phyloP scores from a whole-genome alignment of 495 filamentous ascomycete species.

The Podospora appendiculata region DNA sequence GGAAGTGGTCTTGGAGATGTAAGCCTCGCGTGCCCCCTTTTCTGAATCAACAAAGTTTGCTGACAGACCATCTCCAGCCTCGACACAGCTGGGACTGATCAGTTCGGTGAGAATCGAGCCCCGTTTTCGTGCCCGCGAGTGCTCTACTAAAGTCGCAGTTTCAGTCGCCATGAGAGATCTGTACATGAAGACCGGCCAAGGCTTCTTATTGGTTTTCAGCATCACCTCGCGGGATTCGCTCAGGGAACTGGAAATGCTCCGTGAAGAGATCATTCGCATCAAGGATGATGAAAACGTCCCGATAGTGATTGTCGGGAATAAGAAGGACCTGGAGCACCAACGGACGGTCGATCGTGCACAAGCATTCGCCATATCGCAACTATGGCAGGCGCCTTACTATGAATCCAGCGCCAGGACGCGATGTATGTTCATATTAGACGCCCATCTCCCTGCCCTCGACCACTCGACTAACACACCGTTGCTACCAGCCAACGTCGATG shows the following conservation, averaged over 20 bases:
- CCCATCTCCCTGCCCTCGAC: neutral
- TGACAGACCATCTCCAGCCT: constrained; percentile 46
- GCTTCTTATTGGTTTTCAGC: constrained; percentile 94
- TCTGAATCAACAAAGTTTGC: too few species aligned
- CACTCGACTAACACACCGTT: neutral
- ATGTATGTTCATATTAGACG: constrained; percentile 32
- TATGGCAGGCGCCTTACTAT: constrained; percentile 92
- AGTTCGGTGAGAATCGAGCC: constrained; percentile 67
- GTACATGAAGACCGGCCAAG: constrained; percentile 96
- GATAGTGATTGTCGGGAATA: constrained; percentile 96
- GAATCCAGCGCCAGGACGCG: constrained; percentile 79
- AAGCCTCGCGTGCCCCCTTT: constrained; percentile 9
- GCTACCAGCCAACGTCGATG: constrained; percentile 74
- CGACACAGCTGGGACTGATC: constrained; percentile 95
- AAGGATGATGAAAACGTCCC: constrained; percentile 91
- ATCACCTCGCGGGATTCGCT: constrained; percentile 85
- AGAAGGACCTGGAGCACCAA: constrained; percentile 90
- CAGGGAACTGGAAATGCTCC: constrained; percentile 76
- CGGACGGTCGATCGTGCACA: constrained; percentile 72
- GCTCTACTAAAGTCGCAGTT: neutral
- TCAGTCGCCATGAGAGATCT: constrained; percentile 65
- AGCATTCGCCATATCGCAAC: constrained; percentile 80
- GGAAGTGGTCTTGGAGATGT: constrained; percentile 96
- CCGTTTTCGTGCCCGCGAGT: constrained; percentile 10
- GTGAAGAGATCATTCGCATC: constrained; percentile 94